Percentiles rank a stretch among this genome's conserved stretches.
These are phyloP conservation scores for Viridothelium virens DNA, from an alignment of 495 filamentous ascomycete species.

Conservation along the genomic window DNA sequence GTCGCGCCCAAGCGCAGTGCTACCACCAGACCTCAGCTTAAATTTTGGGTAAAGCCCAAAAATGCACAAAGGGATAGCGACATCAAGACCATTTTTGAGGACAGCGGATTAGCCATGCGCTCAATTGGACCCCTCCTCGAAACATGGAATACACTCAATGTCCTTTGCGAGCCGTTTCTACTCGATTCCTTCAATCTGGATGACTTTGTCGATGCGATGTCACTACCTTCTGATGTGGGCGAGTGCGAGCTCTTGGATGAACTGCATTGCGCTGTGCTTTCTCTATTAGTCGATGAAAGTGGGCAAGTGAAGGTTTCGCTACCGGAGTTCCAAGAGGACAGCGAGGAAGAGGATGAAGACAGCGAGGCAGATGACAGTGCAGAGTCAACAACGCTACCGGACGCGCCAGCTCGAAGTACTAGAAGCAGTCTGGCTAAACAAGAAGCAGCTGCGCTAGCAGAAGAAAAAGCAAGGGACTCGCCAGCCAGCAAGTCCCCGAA, in stretches of 20 bases:
- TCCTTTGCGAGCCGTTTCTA: constrained; percentile 86
- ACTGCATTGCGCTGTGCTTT: constrained; percentile 83
- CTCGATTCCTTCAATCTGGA: constrained; percentile 97
- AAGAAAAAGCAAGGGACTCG: constrained; percentile 22
- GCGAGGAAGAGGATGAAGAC: constrained; percentile 55
- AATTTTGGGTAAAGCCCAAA: constrained; percentile 54
- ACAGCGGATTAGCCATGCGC: constrained; percentile 62
- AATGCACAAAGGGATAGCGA: constrained; percentile 38
- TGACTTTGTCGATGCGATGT: constrained; percentile 85
- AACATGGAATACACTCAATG: constrained; percentile 92
- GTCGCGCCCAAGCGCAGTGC: constrained; percentile 54
- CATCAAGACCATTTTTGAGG: constrained; percentile 32
- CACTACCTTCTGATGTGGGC: constrained; percentile 64
- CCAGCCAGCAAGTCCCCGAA: not conserved
- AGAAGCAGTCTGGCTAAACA: constrained; percentile 76
- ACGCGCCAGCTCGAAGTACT: constrained; percentile 56
- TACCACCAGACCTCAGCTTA: constrained; percentile 60
- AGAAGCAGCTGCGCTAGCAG: constrained; percentile 49
- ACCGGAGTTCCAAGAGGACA: constrained; percentile 59
- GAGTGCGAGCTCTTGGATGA: constrained; percentile 86
- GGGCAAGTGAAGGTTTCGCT: constrained; percentile 73
- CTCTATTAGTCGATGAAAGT: constrained; percentile 71
- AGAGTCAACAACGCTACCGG: constrained; percentile 48
- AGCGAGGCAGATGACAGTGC: constrained; percentile 48
- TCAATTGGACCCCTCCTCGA: constrained; percentile 75